A percentile compares a stretch with the other conserved stretches of the same genome.
These are phyloP conservation scores for Arthrobotrys sinensis DNA, from an alignment of 2,329 filamentous ascomycete genomes.

Conservation along the genomic window DNA sequence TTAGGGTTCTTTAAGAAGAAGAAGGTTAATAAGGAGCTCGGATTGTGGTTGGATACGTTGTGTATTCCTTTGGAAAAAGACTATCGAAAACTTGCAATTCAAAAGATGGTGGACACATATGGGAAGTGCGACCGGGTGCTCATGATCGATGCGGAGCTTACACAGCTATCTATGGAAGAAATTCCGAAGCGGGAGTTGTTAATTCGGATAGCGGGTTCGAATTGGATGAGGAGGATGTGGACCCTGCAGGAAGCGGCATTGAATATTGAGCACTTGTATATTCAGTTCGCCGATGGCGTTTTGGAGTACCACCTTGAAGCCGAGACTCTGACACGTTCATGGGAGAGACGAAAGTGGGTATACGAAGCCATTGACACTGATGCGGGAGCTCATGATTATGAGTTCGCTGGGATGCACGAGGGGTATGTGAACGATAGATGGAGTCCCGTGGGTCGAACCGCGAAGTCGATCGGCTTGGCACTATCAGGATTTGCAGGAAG, in stretches of 20 bases:
- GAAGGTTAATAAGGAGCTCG: slow-evolving; percentile 9
- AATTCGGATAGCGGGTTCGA: slow-evolving; percentile 56
- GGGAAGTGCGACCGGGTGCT: slow-evolving; percentile 54
- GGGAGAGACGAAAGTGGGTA: slow-evolving; percentile 43
- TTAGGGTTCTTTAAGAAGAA: slow-evolving; percentile 40
- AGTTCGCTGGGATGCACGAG: slow-evolving; percentile 29
- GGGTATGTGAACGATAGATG: slow-evolving; percentile 28
- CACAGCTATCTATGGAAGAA: slow-evolving; percentile 34
- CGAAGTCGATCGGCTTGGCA: slow-evolving; percentile 32
- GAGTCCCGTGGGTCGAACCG: background rate
- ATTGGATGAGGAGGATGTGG: slow-evolving; percentile 62
- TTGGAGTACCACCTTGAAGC: slow-evolving; percentile 27
- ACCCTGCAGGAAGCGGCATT: slow-evolving; percentile 62
- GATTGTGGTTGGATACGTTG: slow-evolving; percentile 61
- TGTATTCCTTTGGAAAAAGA: slow-evolving; percentile 58
- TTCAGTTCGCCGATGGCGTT: slow-evolving; percentile 50
- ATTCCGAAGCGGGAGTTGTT: slow-evolving; percentile 52
- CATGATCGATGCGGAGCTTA: slow-evolving; percentile 61
- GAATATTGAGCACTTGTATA: slow-evolving; percentile 39
- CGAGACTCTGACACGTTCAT: slow-evolving; percentile 16
- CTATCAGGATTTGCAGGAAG: slow-evolving; percentile 43
- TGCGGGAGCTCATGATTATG: slow-evolving; percentile 20
- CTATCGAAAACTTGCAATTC: slow-evolving; percentile 55
- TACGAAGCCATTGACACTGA: slow-evolving; percentile 45
- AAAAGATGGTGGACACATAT: slow-evolving; percentile 59